A percentile compares a stretch with the other conserved stretches of the same genome.
These are phyloP conservation scores for Lentinula detonsa DNA, from an alignment of 768 basidiomycete genomes.

Conservation along the genomic window DNA sequence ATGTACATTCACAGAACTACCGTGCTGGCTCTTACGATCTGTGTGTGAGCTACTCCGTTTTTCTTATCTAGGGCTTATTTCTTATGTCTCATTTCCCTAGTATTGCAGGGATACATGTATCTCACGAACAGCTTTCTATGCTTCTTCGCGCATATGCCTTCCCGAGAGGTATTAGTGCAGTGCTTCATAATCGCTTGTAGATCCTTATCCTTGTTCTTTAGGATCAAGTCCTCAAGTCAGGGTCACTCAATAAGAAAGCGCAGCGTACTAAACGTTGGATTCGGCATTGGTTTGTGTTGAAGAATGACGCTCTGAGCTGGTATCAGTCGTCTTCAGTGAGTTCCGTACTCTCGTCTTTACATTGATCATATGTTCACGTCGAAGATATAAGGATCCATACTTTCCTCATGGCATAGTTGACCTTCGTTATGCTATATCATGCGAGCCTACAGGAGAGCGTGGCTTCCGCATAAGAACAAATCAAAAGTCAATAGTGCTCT, in stretches of 20 bases:
- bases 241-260: conserved; percentile 81
- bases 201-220: conserved; percentile 20
- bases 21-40: conserved; percentile 89
- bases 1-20: conserved; percentile 57
- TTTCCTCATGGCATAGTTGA: conserved; percentile 97
- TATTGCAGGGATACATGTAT: conserved; percentile 97
- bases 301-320: conserved; percentile 96
- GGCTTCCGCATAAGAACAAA: conserved; percentile 82
- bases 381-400: conserved; percentile 83
- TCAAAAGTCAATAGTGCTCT: conserved; percentile 65
- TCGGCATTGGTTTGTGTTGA: conserved; percentile 94
- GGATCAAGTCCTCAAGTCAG: conserved; percentile 93
- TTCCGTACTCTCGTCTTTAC: neutral
- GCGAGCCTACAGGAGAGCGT: conserved; percentile 73
- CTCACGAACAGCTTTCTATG: conserved; percentile 90
- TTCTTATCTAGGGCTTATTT: neutral
- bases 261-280: conserved; percentile 88
- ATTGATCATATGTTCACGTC: conserved; percentile 29
- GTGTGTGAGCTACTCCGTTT: conserved; percentile 55
- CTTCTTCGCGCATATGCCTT: conserved; percentile 95
- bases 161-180: conserved; percentile 59
- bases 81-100: conserved; percentile 28
- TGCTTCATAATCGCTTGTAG: neutral
- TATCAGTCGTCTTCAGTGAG: conserved; percentile 88
- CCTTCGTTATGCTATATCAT: conserved; percentile 86